Evolutionary conservation across 1,139 yeast genomes (phyloP), one percentile per base, ranked within the genome.

Genomic region (Sugiyamaella xylanicola): DNA sequence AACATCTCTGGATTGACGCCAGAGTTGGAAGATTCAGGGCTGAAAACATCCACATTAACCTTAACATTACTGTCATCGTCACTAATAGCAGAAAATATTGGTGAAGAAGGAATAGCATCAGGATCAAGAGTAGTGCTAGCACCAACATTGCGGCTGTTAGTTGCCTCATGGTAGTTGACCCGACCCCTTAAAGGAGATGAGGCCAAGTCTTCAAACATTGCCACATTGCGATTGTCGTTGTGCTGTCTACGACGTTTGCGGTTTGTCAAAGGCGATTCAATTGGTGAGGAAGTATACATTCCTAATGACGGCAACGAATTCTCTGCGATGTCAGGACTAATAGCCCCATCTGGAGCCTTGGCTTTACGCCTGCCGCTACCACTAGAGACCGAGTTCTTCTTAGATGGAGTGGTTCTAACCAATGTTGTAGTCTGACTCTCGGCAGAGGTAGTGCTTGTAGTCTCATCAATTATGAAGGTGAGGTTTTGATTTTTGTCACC

Each of bases 271-370:
- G 63, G 63, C 13, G 63, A 60, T 21, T 57, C 60, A 16, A 56
- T 54, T 1, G 63, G 63, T 15, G 62, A 59, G 8, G 63, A 60
- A 16, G 63, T 45, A 44, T 54, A 57, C 61, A 60, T 55, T 21
- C 59, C 61, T 42, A 60, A 48, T 2, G 61, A 55, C 8, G 63
- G 63, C 35, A 47, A 25, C 22, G 19, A 17, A 29, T 15, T 7
- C 5, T 47, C 37, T 11, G 37, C 13, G 37, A 13, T 4, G 4
- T 32, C 37, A 11, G 37, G 37, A 32, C 35, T 25, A 20, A 17
- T 42, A 15, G 29, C 19, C 46, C 22, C 19, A 22, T 22, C 32
- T 11, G 29, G 19, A 13, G 19, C 29, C 13, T 20, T 22, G 17
- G 20, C 11, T 17, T 20, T 42, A 27, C 46, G 46, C 15, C 46